Evolutionary conservation across 2,329 filamentous ascomycete species (phyloP).

Genomic region (Fusarium sp.): DNA sequence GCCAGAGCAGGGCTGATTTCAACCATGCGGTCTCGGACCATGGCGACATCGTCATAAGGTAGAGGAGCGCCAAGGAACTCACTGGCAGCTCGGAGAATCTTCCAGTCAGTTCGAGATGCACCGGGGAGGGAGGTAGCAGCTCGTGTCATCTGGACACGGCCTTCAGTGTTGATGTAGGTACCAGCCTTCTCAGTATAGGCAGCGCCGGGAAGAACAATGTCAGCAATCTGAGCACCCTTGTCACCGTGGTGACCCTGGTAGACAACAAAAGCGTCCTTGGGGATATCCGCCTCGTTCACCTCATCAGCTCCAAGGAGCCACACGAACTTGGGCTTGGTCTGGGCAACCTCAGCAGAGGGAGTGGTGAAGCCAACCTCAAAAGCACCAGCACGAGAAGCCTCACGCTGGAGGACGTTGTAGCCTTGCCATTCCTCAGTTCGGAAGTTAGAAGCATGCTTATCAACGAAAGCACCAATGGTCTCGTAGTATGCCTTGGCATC

Average conservation of each 20-base stretch:
- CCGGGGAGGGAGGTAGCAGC: constrained; percentile 88
- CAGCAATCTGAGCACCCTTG: constrained; percentile 88
- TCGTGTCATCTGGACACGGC: constrained; percentile 91
- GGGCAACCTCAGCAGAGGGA: constrained; percentile 80
- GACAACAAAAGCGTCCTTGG: constrained; percentile 94
- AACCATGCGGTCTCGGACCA: constrained; percentile 89
- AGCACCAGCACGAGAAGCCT: constrained; percentile 89
- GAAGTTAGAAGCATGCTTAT: constrained; percentile 92
- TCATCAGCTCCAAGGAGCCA: constrained; percentile 98
- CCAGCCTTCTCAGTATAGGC: constrained; percentile 97
- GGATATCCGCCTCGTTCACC: constrained; percentile 82
- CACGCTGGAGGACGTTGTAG: constrained; percentile 94
- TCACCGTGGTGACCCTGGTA: constrained; percentile 99
- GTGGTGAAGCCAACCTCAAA: constrained; percentile 96
- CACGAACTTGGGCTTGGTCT: constrained; percentile 90
- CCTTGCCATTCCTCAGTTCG: constrained; percentile 92
- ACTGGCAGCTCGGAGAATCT: constrained; percentile 91
- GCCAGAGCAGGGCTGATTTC: constrained; percentile 92
- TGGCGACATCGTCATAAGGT: constrained; percentile 91
- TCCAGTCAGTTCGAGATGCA: constrained; percentile 95
- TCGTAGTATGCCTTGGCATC: constrained; percentile 96
- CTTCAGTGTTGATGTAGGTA: constrained; percentile 98
- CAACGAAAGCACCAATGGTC: constrained; percentile 86
- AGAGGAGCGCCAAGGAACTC: constrained; percentile 90
- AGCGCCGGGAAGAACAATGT: constrained; percentile 90